These are phyloP conservation scores for Fragaria nilgerrensis DNA, from an alignment of 306 rosid genomes.

Conservation along the genomic window DNA sequence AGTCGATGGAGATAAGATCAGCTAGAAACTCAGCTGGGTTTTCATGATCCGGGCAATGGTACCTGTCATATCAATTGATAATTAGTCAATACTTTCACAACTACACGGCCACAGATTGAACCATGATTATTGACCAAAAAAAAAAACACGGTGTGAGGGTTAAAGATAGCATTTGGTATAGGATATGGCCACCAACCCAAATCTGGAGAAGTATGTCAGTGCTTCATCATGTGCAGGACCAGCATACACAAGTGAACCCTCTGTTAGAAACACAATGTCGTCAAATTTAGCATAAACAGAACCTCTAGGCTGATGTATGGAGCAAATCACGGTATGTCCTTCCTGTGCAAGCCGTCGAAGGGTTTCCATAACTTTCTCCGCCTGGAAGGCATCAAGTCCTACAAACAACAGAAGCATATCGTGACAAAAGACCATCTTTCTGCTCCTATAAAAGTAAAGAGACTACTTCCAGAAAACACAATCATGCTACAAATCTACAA, in stretches of 20 bases:
- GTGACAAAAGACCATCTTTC: conserved; percentile 1
- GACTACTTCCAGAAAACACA: neutral
- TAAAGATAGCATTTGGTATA: neutral
- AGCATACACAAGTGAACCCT: conserved; percentile 84
- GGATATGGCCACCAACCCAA: conserved; percentile 58
- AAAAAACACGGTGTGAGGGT: neutral
- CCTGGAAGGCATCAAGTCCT: conserved; percentile 99
- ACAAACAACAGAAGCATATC: conserved; percentile 31
- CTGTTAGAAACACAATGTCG: conserved; percentile 82
- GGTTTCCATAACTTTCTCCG: conserved; percentile 91
- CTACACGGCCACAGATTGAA: conserved; percentile 11
- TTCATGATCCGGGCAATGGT: conserved; percentile 75
- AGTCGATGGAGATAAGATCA: conserved; percentile 92
- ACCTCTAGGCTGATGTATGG: conserved; percentile 92
- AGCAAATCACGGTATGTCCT: conserved; percentile 96
- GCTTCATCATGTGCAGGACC: conserved; percentile 81
- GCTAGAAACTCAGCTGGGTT: conserved; percentile 95
- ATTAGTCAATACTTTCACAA: conserved; percentile 27
- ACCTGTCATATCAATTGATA: conserved; percentile 51
- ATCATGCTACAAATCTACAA: neutral
- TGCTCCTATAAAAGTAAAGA: neutral
- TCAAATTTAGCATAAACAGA: conserved; percentile 85
- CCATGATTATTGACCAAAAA: neutral
- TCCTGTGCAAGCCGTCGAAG: conserved; percentile 81
- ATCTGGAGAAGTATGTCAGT: conserved; percentile 69